Base-by-base conservation (phyloP, 2,329 filamentous ascomycete species). In the Sordariomycetes sp. region DNA sequence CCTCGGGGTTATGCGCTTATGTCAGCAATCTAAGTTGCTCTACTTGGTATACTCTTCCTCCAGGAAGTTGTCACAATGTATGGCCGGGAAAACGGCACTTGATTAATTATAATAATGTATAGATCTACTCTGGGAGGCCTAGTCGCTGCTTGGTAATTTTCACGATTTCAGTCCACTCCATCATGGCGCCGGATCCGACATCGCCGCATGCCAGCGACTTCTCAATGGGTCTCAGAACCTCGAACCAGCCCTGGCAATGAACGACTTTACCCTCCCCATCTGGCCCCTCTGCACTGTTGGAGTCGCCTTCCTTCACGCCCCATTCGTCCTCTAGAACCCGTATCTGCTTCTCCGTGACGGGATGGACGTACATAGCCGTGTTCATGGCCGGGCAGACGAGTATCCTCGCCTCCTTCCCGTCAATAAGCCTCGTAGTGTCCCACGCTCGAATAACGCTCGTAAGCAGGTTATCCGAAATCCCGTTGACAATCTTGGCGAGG, bases 141-240 rank as follows among this genome's bases (percentile, higher is more conserved):
- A 57, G 52, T 20, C 72, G 74, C 34, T 76, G 66, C 66, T 87
- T 81, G 55, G 91, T 79, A 1, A 80, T 73, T 10, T 67, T 67
- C 10, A 94, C 88, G 67, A 96, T 87, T 59, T 85, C 78, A 59
- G 74, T 79, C 88, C 89, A 95, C 56, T 89, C 82, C 66, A 79
- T 81, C 91, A 96, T 96, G 1, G 83, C 90, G 3, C 90, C 90
- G 48, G 81, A 78, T 0, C 90, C 90, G 2, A 85, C 78, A 70
- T 96, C 91, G 15, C 90, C 90, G 70, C 91, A 96, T 0, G 90
- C 91, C 57, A 96, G 72, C 13, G 76, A 75, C 74, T 95, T 96
- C 64, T 86, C 79, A 63, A 87, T 78, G 0, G 91, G 89, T 55
- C 74, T 70, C 60, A 95, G 66, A 20, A 95, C 81, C 64, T 89